Percentiles rank a stretch among this genome's conserved stretches.
These are phyloP conservation scores for Aspergillus hancockii DNA, from an alignment of 495 filamentous ascomycete genomes.

Conservation along the genomic window DNA sequence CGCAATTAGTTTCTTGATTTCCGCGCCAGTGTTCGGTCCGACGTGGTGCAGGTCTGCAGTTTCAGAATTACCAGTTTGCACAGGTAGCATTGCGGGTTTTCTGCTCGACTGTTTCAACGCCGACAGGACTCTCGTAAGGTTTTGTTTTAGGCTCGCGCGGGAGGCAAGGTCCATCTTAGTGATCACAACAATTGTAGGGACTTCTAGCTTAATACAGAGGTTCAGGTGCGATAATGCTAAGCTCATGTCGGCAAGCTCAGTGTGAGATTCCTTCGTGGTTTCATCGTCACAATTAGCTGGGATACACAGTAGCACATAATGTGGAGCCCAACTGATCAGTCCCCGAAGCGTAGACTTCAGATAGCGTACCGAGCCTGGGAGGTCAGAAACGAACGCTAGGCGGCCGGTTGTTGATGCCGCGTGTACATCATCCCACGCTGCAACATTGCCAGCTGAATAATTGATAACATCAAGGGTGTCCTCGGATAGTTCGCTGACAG, in stretches of 20 bases:
- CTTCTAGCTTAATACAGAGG: constrained; percentile 74
- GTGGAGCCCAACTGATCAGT: constrained; percentile 92
- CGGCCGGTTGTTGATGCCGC: constrained; percentile 68
- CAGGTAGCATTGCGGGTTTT: constrained; percentile 66
- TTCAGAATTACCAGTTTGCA: constrained; percentile 40
- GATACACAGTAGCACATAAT: constrained; percentile 88
- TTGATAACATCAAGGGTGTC: constrained; percentile 68
- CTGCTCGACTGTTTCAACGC: constrained; percentile 72
- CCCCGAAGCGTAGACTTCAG: constrained; percentile 83
- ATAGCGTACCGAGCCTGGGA: constrained; percentile 85
- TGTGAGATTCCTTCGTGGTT: constrained; percentile 42
- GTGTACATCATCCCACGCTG: constrained; percentile 95
- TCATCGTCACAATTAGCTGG: constrained; percentile 72
- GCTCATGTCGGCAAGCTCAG: constrained; percentile 58
- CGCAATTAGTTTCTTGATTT: constrained; percentile 51
- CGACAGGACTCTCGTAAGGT: constrained; percentile 72
- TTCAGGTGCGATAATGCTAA: constrained; percentile 80
- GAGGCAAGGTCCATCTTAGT: constrained; percentile 91
- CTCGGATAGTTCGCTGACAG: constrained; percentile 25
- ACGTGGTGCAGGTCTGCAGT: constrained; percentile 40
- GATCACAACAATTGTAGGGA: constrained; percentile 77
- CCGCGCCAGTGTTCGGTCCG: constrained; percentile 44
- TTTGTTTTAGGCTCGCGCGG: constrained; percentile 63
- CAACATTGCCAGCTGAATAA: constrained; percentile 81
- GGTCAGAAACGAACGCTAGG: constrained; percentile 84